Conservation (phyloP, 345 rosid species). For the Eucalyptus marginata region DNA sequence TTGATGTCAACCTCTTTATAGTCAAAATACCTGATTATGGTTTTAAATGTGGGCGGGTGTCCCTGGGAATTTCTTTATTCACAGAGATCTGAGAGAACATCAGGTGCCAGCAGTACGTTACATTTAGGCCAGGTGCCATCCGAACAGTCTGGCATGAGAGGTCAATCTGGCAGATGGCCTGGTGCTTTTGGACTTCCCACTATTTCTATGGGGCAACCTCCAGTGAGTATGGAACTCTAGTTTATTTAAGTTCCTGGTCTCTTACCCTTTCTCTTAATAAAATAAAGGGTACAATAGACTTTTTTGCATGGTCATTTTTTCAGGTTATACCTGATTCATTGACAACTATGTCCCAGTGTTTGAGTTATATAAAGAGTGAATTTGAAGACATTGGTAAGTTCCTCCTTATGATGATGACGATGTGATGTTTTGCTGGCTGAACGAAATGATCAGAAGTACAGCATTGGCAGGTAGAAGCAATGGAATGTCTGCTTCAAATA, state of each 20-base stretch:
- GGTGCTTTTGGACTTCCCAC: conserved; percentile 55
- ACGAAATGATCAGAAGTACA: neutral
- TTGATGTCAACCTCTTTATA: neutral
- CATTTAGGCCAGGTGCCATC: conserved; percentile 23
- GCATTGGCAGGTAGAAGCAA: conserved; percentile 24
- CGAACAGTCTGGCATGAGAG: conserved; percentile 26
- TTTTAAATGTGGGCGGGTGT: neutral
- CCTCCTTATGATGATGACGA: neutral
- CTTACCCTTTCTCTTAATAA: neutral
- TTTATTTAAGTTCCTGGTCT: neutral
- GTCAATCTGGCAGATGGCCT: conserved; percentile 25
- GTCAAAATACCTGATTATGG: neutral
- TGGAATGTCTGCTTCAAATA: conserved; percentile 11
- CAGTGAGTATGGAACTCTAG: conserved; percentile 18
- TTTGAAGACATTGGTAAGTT: conserved; percentile 40
- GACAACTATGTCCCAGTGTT: conserved; percentile 54
- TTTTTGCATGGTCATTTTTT: neutral
- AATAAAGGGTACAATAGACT: neutral
- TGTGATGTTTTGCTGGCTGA: neutral
- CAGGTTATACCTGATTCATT: conserved; percentile 64
- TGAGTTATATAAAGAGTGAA: conserved; percentile 33
- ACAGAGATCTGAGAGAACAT: conserved; percentile 36
- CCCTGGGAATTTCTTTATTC: neutral
- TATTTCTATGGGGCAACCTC: conserved; percentile 45
- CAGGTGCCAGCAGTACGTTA: conserved; percentile 10